Evolutionary conservation across 495 filamentous ascomycete species (phyloP).

Genomic region (Tuber brumale): DNA sequence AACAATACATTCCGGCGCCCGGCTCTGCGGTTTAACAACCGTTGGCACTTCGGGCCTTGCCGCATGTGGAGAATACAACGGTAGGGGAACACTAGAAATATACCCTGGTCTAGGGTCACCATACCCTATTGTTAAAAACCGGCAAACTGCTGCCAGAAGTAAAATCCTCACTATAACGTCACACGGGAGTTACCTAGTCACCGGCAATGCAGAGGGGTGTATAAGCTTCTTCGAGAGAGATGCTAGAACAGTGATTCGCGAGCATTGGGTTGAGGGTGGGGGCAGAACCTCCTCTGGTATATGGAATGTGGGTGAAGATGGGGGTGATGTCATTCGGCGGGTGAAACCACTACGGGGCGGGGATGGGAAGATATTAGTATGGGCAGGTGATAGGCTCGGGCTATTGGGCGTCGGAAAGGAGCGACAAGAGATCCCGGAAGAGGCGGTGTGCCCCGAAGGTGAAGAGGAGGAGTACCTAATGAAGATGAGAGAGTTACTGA

Average conservation of each 20-base stretch:
- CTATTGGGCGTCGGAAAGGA: conserved; percentile 55
- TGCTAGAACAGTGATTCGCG: conserved; percentile 71
- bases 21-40: conserved; percentile 68
- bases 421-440: conserved; percentile 46
- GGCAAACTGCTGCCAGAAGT: conserved; percentile 71
- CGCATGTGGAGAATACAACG: conserved; percentile 91
- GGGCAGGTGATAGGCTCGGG: conserved; percentile 76
- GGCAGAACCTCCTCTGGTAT: conserved; percentile 1
- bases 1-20: conserved; percentile 76
- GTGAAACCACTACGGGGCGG: conserved; percentile 56
- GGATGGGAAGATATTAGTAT: conserved; percentile 63
- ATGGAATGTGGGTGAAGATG: conserved; percentile 43
- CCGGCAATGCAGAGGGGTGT: conserved; percentile 74
- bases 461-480: conserved; percentile 21
- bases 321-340: conserved; percentile 61
- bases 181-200: conserved; percentile 78
- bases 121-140: conserved; percentile 54
- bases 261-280: conserved; percentile 61
- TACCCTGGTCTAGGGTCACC: conserved; percentile 53
- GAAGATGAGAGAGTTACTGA: conserved; percentile 26
- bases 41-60: conserved; percentile 59
- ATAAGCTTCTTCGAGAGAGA: conserved; percentile 91
- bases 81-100: conserved; percentile 82
- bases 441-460: conserved; percentile 45
- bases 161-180: conserved; percentile 78